These are phyloP conservation scores for Kodamaea sp. DNA, from an alignment of 1,139 yeast genomes.

Conservation along the genomic window DNA sequence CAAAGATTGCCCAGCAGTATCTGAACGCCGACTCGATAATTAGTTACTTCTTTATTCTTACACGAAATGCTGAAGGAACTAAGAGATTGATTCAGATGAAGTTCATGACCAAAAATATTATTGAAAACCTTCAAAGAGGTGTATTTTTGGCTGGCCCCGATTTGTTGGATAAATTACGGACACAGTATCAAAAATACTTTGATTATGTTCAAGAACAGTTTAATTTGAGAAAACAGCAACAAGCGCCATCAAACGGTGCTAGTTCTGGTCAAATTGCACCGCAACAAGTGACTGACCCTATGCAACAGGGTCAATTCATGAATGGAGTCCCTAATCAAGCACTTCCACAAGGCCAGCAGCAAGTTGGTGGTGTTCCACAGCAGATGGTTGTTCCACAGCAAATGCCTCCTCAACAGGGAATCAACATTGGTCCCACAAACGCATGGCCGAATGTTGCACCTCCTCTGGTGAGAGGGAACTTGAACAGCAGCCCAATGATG, in stretches of 20 bases:
- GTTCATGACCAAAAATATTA: constrained; percentile 70
- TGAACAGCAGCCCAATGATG: constrained; percentile 24
- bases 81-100: constrained; percentile 74
- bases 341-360: constrained; percentile 2
- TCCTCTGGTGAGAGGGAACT: constrained; percentile 8
- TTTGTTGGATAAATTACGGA: constrained; percentile 62
- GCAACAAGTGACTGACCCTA: constrained; percentile 10
- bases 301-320: constrained; percentile 9
- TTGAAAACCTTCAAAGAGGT: constrained; percentile 63
- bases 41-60: constrained; percentile 71
- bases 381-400: constrained; percentile 13
- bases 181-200: constrained; percentile 72
- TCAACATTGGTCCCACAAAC: constrained; percentile 19
- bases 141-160: constrained; percentile 65
- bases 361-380: constrained; percentile 7
- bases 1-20: constrained; percentile 58
- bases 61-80: constrained; percentile 72
- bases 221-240: constrained; percentile 33
- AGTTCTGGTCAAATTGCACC: constrained; percentile 11
- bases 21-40: constrained; percentile 70
- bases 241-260: too few relatives aligned
- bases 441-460: constrained; percentile 23
- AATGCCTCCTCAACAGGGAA: constrained; percentile 8
- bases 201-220: constrained; percentile 60
- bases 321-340: constrained; percentile 3